Base-by-base conservation (phyloP, 2,329 filamentous ascomycete species). In the Pseudocercospora crystallina region DNA sequence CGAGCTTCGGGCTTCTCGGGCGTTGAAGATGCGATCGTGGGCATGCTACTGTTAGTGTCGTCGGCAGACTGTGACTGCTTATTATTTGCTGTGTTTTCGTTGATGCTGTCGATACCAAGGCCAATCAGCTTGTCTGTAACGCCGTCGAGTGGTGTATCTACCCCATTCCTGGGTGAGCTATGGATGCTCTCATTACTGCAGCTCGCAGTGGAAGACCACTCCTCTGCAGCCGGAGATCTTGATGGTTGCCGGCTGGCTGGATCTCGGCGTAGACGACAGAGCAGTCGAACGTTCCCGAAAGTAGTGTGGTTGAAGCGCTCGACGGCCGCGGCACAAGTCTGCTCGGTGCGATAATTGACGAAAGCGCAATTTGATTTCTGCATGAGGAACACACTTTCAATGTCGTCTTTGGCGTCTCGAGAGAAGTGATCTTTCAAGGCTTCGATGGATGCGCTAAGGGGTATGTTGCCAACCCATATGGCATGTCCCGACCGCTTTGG, bases 281-380 rank as follows among this genome's bases (percentile, higher is more conserved):
- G 90, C 5, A 97, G 78, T 20, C 89, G 82, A n/a, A 92, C 87
- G 0, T 88, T 85, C 61, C 91, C 84, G 61, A 96, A 96, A 47
- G 86, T 85, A 1, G 90, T 95, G 63, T 96, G 90, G 67, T 97
- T 90, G 40, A 97, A 86, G 58, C 88, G 84, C 39, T 83, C 80
- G 73, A 96, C 87, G 0, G 92, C 92, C 4, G 81, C 78, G 7
- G 80, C 73, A 65, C 90, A 96, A 5, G 84, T 82, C 3, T 76
- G 73, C 62, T 96, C 90, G 43, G 89, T 87, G 57, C 85, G 87
- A 68, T 95, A 97, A 66, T 97, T 97, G 59, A 95, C 90, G 73
- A 97, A 97, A 0, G 91, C 91, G 65, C 92, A 97, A 66, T 96
- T 96, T 67, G 90, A 96, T 69, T 96, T 96, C 0, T 90, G 91